phyloP scores from a whole-genome alignment of 129 eudicot genomes.

The Flaveria sonorensis region DNA sequence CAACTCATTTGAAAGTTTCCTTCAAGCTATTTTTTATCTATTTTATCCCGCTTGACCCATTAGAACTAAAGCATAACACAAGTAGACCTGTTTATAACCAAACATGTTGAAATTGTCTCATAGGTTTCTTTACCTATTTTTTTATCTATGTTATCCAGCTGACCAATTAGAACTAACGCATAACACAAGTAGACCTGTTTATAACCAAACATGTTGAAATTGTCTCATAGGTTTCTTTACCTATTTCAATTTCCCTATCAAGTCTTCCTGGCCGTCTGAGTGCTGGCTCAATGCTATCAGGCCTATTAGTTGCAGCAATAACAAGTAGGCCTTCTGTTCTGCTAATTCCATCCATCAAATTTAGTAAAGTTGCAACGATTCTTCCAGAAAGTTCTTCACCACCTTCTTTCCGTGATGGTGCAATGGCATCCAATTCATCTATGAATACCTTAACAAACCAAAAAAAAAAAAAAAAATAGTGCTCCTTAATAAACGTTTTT shows the following conservation, averaged over 20 bases:
- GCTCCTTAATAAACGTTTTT: neutral
- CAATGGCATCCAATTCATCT: slow-evolving; percentile 97
- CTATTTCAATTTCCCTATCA: slow-evolving; percentile 91
- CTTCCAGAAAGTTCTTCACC: slow-evolving; percentile 95
- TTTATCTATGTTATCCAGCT: neutral
- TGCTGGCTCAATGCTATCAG: slow-evolving; percentile 93
- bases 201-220: neutral
- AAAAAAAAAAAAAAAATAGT: neutral
- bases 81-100: neutral
- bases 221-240: slow-evolving; percentile 24
- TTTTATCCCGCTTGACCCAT: neutral
- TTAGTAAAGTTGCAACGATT: slow-evolving; percentile 85
- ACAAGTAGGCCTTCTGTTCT: slow-evolving; percentile 73
- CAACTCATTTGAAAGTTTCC: neutral
- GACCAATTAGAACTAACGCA: neutral
- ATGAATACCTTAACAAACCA: slow-evolving; percentile 64
- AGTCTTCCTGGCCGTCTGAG: slow-evolving; percentile 96
- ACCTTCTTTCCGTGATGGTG: slow-evolving; percentile 93
- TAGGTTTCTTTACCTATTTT: neutral
- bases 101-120: neutral
- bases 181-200: neutral
- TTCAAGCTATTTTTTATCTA: neutral
- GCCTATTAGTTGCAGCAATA: slow-evolving; percentile 91
- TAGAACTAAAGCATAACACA: neutral
- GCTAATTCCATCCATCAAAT: slow-evolving; percentile 89